Evolutionary conservation across 176 grass and related monocot genomes (phyloP), one percentile per base, ranked within the genome.

Genomic region (Hsuehochloa calcarea): DNA sequence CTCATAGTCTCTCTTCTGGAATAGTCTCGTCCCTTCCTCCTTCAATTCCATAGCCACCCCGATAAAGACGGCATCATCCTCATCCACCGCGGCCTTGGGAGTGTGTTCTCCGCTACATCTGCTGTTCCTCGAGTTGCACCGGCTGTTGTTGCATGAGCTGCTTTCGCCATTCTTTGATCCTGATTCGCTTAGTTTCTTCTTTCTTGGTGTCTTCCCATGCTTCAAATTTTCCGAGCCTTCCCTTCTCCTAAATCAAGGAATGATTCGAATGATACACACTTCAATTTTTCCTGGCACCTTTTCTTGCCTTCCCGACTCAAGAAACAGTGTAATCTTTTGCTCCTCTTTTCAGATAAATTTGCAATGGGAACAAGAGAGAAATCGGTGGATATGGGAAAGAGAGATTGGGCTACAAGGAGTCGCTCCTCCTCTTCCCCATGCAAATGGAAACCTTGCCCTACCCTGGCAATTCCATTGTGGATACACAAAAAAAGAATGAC

Each of bases 1-100:
- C 65, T 91, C 76, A 7, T 93, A 96, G 43, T 96, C 89, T 65
- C 89, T 86, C 70, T 15, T 91, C 70, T 91, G 91, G 71, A 96
- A 93, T 3, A 93, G 67, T 75, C 55, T 90, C 20, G 90, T 91
- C 20, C 94, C 94, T 8, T 93, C 91, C 15, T 91, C 91, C 78
- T 91, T 93, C 63, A 90, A 9, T 27, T 91, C 81, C 3, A 75
- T 65, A 8, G 94, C 79, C 63, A 84, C 72, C 60, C 80, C 89
- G 4, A 77, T 63, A 34, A 87, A 80, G 7, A 88, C 41, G 3
- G 74, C 23, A 2, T 68, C 86, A 4, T 88, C 93, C 29, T 79
- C 64, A 6, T 91, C 81, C 34, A 89, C 75, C 38, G 39, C 74
- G 51, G 46, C 26, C 20, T 68, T 70, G 41, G 72, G 29, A 63